Conservation (phyloP, 306 rosid species). For the Cucurbita pepo region DNA sequence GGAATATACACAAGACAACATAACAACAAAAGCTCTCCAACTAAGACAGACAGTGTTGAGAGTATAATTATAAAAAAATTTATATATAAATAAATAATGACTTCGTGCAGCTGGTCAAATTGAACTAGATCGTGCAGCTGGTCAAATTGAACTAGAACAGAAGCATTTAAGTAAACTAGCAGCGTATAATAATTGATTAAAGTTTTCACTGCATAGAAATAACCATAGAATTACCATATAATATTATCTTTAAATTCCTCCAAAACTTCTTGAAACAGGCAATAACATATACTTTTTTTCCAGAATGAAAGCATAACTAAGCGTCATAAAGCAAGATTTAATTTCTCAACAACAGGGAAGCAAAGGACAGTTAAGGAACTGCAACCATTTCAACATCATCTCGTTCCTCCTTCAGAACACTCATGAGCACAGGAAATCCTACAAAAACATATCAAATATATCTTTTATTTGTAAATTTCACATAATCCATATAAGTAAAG, state of each 20-base stretch:
- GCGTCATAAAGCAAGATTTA: neutral
- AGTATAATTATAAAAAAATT: neutral
- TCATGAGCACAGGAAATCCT: conserved; percentile 77
- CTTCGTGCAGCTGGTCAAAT: neutral
- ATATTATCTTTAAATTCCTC: neutral
- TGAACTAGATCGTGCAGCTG: neutral
- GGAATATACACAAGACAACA: neutral
- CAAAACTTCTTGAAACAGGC: neutral
- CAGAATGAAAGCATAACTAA: neutral
- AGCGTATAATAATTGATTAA: neutral
- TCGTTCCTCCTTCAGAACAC: conserved; percentile 73
- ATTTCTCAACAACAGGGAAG: conserved; percentile 1
- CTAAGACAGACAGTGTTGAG: neutral
- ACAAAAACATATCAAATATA: conserved; percentile 12
- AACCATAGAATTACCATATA: neutral
- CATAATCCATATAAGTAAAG: neutral
- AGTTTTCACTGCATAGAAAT: neutral
- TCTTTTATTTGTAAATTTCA: neutral
- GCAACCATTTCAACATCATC: conserved; percentile 88
- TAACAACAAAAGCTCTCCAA: neutral
- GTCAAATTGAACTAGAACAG: neutral
- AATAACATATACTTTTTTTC: neutral
- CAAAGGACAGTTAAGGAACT: conserved; percentile 2
- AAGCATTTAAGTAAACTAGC: neutral
- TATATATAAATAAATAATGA: neutral